These are phyloP conservation scores for Euptelea pleiosperma DNA, from an alignment of 164 flowering plant species.

Conservation along the genomic window DNA sequence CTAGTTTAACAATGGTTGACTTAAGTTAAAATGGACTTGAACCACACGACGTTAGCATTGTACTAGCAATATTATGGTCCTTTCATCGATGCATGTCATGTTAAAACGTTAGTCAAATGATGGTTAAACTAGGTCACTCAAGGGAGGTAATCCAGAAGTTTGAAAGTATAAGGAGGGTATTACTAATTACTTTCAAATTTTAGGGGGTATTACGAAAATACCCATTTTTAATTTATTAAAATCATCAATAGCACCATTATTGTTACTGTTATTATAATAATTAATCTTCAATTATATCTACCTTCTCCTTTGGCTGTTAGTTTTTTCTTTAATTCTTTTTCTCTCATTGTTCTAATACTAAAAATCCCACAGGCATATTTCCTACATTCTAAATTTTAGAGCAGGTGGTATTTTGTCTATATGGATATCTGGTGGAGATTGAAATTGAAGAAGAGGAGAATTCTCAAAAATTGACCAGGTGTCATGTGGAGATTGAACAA, in stretches of 20 bases:
- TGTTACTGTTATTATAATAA: slow-evolving; percentile 2
- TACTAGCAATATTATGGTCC: too few species aligned
- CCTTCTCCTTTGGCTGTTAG: slow-evolving; percentile 52
- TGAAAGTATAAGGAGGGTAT: too few species aligned
- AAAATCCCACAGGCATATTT: background rate
- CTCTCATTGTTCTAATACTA: background rate
- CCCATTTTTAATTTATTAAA: background rate
- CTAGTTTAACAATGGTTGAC: too few species aligned
- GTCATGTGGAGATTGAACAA: too few species aligned
- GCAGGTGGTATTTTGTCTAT: slow-evolving; percentile 22
- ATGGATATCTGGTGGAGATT: background rate
- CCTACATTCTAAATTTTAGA: slow-evolving; percentile 20
- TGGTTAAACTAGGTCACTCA: too few species aligned
- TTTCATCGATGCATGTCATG: too few species aligned
- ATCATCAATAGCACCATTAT: slow-evolving; percentile 10
- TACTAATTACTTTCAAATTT: background rate
- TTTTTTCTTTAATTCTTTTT: slow-evolving; percentile 14
- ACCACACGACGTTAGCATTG: too few species aligned
- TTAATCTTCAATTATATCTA: slow-evolving; percentile 27
- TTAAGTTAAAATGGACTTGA: too few species aligned
- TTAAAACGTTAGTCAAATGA: too few species aligned
- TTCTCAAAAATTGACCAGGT: too few species aligned
- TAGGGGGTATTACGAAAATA: too few species aligned
- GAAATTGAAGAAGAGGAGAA: background rate
- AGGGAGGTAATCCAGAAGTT: too few species aligned